Base-by-base conservation (phyloP, 2,329 filamentous ascomycete genomes). In the Colletotrichum salicis region DNA sequence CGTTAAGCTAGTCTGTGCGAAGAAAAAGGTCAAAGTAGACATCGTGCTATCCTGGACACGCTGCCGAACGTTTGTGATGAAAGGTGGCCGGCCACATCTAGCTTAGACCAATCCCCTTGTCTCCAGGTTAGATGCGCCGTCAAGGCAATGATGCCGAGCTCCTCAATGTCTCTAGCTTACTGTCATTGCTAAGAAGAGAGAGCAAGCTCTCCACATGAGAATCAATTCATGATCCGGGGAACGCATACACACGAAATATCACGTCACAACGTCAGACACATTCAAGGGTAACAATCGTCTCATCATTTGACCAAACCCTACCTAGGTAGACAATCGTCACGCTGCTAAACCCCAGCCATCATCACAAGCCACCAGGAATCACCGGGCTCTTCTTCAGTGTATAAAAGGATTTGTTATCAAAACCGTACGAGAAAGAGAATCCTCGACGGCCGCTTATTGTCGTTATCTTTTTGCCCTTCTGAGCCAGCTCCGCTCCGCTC, bases 291-390 rank as follows among this genome's bases (percentile, higher is more conserved):
- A 52, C 52, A 71, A 64, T 74, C 72, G 24, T 74, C 63, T 71
- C 70, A 37, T 71, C 72, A 71, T 74, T 74, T 48, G 70, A 48
- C 48, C 65, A 63, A 37, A 48, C 62, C 67, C 54, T 58, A 59
- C 67, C 54, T 58, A 59, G 19, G 19, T 48, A 48, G 41, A 48
- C 19, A 37, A 37, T 55, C 41, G 52, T 54, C 33, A 33, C 10
- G 29, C 24, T 37, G 19, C 66, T 31, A 27, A n/a, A 22, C 41
- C 19, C 33, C 51, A n/a, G 8, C 63, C 68, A 27, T 54, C 51
- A 45, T 29, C 59, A 54, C 51, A 59, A 65, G 61, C 64, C 45
- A 35, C 48, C 35, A 55, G 57, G 45, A 54, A 48, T 48, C 22
- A 52, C 19, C 48, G 12, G 59, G 19, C 29, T 52, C 45, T 2